These are phyloP conservation scores for Aspergillus sparsus DNA, from an alignment of 495 filamentous ascomycete genomes.

Conservation along the genomic window DNA sequence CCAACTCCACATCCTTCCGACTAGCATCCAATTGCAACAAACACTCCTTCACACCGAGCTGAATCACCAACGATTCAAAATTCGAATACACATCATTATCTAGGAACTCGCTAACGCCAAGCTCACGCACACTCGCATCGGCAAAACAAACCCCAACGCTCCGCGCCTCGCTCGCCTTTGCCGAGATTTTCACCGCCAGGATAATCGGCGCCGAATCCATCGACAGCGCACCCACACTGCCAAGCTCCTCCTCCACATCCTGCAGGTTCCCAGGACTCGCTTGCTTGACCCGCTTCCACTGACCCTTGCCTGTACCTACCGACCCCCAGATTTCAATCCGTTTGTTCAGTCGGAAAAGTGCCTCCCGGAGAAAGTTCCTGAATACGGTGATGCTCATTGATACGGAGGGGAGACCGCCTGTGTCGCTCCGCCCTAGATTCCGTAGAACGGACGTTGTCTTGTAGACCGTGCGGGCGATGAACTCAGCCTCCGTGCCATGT, in stretches of 20 bases:
- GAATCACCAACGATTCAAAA: slow-evolving; percentile 94
- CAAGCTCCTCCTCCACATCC: slow-evolving; percentile 95
- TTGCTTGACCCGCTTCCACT: slow-evolving; percentile 89
- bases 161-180: slow-evolving; percentile 80
- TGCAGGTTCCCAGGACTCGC: slow-evolving; percentile 95
- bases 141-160: slow-evolving; percentile 96
- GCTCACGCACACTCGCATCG: slow-evolving; percentile 92
- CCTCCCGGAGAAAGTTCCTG: slow-evolving; percentile 92
- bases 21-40: slow-evolving; percentile 73
- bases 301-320: slow-evolving; percentile 62
- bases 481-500: slow-evolving; percentile 87
- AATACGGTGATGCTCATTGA: slow-evolving; percentile 93
- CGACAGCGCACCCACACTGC: slow-evolving; percentile 55
- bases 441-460: slow-evolving; percentile 95
- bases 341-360: slow-evolving; percentile 86
- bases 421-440: slow-evolving; percentile 79
- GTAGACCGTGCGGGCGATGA: slow-evolving; percentile 93
- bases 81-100: slow-evolving; percentile 99
- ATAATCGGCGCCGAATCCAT: slow-evolving; percentile 92
- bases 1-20: slow-evolving; percentile 83
- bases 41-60: slow-evolving; percentile 93
- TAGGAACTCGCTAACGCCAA: slow-evolving; percentile 95
- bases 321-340: slow-evolving; percentile 88
- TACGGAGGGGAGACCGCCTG: slow-evolving; percentile 83
- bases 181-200: slow-evolving; percentile 86